phyloP scores from a whole-genome alignment of 1,139 yeast genomes.

The Williopsis jadinii region DNA sequence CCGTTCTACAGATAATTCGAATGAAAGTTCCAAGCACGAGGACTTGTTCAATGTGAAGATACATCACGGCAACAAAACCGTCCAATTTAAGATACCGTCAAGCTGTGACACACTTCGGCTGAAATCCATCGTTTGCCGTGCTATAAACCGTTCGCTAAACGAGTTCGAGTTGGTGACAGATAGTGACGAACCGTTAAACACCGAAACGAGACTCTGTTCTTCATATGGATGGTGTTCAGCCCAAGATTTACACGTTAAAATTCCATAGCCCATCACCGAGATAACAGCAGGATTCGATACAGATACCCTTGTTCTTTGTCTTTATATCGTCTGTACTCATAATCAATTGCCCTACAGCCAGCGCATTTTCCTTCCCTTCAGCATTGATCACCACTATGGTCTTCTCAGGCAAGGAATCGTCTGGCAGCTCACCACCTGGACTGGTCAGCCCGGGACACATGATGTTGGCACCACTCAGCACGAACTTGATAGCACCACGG shows the following conservation, averaged over 20 bases:
- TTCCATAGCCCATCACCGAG: constrained; percentile 90
- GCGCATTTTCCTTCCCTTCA: constrained; percentile 86
- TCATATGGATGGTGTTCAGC: no score
- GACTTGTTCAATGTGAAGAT: constrained; percentile 12
- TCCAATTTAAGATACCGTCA: constrained; percentile 9
- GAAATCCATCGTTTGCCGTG: background rate
- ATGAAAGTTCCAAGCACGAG: background rate
- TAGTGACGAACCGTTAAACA: no score
- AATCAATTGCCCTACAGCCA: constrained; percentile 79
- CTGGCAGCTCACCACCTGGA: constrained; percentile 82
- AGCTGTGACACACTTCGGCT: constrained; percentile 10
- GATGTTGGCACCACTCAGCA: constrained; percentile 87
- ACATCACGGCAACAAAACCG: constrained; percentile 2
- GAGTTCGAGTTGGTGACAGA: background rate
- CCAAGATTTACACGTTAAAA: constrained; percentile 25
- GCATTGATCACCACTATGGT: constrained; percentile 78
- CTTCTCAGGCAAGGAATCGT: constrained; percentile 53
- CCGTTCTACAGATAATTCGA: no score
- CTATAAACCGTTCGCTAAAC: background rate
- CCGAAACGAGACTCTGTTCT: no score
- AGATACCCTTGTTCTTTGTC: constrained; percentile 78
- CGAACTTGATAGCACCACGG: constrained; percentile 94
- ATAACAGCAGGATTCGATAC: constrained; percentile 78
- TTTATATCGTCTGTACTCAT: constrained; percentile 93
- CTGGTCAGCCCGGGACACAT: constrained; percentile 98